Base-by-base conservation (phyloP, 108 stramenopile genomes). In the Nitzschia sp. region DNA sequence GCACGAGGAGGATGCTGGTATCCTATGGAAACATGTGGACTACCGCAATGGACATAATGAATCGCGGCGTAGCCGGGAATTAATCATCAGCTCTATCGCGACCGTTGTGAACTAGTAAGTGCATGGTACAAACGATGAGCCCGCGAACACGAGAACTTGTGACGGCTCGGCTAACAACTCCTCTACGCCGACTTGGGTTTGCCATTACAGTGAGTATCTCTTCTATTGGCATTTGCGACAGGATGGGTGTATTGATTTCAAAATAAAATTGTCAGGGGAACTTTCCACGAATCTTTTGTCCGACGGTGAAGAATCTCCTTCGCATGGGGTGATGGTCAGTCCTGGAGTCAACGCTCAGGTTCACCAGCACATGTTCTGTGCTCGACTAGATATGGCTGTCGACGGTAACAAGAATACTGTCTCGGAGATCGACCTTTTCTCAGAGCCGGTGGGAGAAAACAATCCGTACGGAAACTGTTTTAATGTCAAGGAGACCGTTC, bases 21-120 rank as follows among this genome's bases (percentile, higher is more conserved):
- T 90, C 17, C 59, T 86, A n/a, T 90, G 80, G 80, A 90, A 87
- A 63, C 89, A 90, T 65, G 89, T 90, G 2, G 89, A 90, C 26
- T 90, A 87, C 48, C 76, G 89, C 8, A 87, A 78, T 58, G 89
- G 89, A 17, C 86, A 90, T 77, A 85, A 73, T 44, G 89, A 90
- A 67, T 68, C 83, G 1, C 72, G 89, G 16, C 66, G 89, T 4
- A 53, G 73, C 0, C 72, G 86, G 35, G 79, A 87, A 53, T 72
- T 90, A 45, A 84, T 90, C 2, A 68, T 90, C 64, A 63, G 58
- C 15, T 81, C 72, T 35, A 84, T 90, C 46, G 78, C 81, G n/a
- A 87, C 89, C 31, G 89, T 90, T 34, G 89, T 87, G 53, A 90
- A 90, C 47, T 90, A 90, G 55, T 56, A 56, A 56, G 55, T 56